A percentile compares a stretch with the other conserved stretches of the same genome.
Evolutionary conservation across 225 moss, liverwort and hornwort species (phyloP).

Genomic region (Pseudoscleropodium purum): DNA sequence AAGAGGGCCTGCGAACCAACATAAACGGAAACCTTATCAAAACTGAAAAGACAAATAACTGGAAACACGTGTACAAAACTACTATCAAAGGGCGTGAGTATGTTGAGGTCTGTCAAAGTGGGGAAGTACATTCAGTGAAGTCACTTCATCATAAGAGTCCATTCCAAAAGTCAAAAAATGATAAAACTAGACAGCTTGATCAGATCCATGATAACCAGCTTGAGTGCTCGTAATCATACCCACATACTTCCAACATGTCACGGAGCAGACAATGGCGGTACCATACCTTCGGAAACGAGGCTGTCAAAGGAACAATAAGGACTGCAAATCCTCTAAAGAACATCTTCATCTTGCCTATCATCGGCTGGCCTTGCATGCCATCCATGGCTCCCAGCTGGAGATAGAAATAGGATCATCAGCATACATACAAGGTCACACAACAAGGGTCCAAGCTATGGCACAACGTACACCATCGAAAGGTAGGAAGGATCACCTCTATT

Average conservation of each 20-base stretch:
- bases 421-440: background rate
- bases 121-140: background rate
- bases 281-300: constrained; percentile 79
- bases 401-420: background rate
- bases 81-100: background rate
- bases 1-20: constrained; percentile 69
- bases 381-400: constrained; percentile 91
- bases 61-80: background rate
- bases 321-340: constrained; percentile 84
- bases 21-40: background rate
- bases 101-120: background rate
- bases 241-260: background rate
- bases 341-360: constrained; percentile 96
- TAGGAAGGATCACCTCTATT: constrained; percentile 56
- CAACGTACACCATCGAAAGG: background rate
- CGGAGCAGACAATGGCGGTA: background rate
- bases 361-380: constrained; percentile 99
- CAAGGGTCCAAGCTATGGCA: background rate
- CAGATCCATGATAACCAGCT: background rate
- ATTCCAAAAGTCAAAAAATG: background rate
- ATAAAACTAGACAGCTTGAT: background rate
- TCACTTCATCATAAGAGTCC: background rate
- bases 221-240: background rate
- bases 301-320: constrained; percentile 82
- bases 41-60: background rate